These are phyloP conservation scores for Meyerozyma carpophila DNA, from an alignment of 1,139 yeast species.

Conservation along the genomic window DNA sequence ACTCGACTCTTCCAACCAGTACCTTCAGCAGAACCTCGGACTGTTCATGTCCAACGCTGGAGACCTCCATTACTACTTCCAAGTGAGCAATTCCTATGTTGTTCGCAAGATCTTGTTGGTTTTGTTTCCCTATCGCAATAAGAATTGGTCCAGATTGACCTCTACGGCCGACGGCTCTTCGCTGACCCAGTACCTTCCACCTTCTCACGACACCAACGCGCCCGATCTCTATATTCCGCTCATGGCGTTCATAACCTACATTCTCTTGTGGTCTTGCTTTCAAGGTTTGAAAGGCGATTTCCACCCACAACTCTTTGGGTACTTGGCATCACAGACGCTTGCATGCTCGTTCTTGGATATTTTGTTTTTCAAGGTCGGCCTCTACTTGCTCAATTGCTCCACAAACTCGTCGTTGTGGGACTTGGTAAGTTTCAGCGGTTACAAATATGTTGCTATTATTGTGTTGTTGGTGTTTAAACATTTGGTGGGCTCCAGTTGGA, in stretches of 20 bases:
- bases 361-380: slow-evolving; percentile 37
- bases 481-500: slow-evolving; percentile 29
- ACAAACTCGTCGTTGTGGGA: slow-evolving; percentile 65
- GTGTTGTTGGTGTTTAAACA: slow-evolving; percentile 47
- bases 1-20: slow-evolving; percentile 63
- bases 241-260: slow-evolving; percentile 88
- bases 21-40: slow-evolving; percentile 66
- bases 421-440: slow-evolving; percentile 84
- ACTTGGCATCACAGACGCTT: slow-evolving; percentile 82
- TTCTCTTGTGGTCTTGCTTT: slow-evolving; percentile 75
- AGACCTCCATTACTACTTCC: slow-evolving; percentile 78
- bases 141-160: slow-evolving; percentile 65
- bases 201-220: slow-evolving; percentile 81
- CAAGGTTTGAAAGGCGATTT: slow-evolving; percentile 88
- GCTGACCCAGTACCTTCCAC: slow-evolving; percentile 58
- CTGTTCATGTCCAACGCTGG: slow-evolving; percentile 44
- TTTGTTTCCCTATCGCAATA: slow-evolving; percentile 81
- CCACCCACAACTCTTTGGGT: slow-evolving; percentile 90
- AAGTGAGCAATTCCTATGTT: slow-evolving; percentile 87
- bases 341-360: slow-evolving; percentile 77
- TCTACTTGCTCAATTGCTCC: slow-evolving; percentile 45
- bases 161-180: slow-evolving; percentile 30
- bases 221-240: slow-evolving; percentile 95
- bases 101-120: slow-evolving; percentile 66
- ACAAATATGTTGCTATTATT: slow-evolving; percentile 82